phyloP scores from a whole-genome alignment of 352 stramenopile genomes.

The Peronospora farinosa region DNA sequence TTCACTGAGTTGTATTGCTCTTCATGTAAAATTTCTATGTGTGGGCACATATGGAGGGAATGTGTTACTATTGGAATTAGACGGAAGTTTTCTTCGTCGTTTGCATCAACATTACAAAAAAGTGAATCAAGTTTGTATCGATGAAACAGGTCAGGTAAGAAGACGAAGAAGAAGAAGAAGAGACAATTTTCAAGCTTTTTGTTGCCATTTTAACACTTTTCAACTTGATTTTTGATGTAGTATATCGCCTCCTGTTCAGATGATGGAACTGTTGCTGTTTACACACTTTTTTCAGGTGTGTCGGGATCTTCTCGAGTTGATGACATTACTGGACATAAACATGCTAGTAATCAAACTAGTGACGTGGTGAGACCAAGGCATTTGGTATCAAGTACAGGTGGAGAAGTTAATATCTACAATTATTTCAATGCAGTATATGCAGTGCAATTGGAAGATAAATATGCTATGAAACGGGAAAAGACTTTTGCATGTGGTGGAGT shows the following conservation, averaged over 20 bases:
- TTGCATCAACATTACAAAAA: slow-evolving; percentile 87
- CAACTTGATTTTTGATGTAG: slow-evolving; percentile 22
- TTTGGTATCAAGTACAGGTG: slow-evolving; percentile 56
- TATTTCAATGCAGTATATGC: slow-evolving; percentile 82
- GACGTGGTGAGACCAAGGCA: slow-evolving; percentile 23
- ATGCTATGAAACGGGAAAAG: slow-evolving; percentile 74
- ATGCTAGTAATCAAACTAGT: slow-evolving; percentile 14
- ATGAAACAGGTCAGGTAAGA: slow-evolving; percentile 63
- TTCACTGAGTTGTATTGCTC: slow-evolving; percentile 71
- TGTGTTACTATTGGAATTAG: slow-evolving; percentile 70
- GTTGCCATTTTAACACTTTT: slow-evolving; percentile 1
- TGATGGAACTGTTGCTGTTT: slow-evolving; percentile 76
- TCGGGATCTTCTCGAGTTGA: not conserved
- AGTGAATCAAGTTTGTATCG: slow-evolving; percentile 79
- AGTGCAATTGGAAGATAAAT: slow-evolving; percentile 70
- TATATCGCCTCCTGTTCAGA: slow-evolving; percentile 84
- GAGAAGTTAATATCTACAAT: slow-evolving; percentile 87
- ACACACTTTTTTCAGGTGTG: slow-evolving; percentile 53
- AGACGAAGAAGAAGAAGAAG: not conserved
- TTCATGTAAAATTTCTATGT: slow-evolving; percentile 78
- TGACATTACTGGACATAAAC: slow-evolving; percentile 23
- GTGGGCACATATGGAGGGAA: slow-evolving; percentile 75
- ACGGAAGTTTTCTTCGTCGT: slow-evolving; percentile 69
- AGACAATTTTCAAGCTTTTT: not conserved
- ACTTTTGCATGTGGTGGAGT: slow-evolving; percentile 80